Percentiles rank a stretch among this genome's conserved stretches.
phyloP scores from a whole-genome alignment of 495 filamentous ascomycete genomes.

The Penicillium subrubescens region DNA sequence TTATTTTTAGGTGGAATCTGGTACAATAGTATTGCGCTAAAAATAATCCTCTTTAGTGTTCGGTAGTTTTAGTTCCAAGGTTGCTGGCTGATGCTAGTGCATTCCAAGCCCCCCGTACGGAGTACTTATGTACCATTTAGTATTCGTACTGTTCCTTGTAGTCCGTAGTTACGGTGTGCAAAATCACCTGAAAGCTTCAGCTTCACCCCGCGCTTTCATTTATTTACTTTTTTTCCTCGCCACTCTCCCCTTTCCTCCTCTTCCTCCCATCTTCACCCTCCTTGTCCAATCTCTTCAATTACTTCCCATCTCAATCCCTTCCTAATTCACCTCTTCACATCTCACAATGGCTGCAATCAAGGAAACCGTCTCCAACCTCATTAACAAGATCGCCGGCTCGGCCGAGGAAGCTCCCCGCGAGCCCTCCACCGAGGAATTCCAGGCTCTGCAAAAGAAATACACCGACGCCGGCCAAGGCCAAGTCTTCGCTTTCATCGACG shows the following conservation, averaged over 20 bases:
- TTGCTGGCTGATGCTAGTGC: constrained; percentile 5
- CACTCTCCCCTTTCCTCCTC: constrained; percentile 6
- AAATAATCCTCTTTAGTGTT: constrained; percentile 22
- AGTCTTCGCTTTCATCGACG: constrained; percentile 88
- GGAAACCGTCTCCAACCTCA: constrained; percentile 58
- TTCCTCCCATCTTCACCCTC: constrained; percentile 11
- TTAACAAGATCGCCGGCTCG: constrained; percentile 56
- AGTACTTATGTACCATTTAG: too few relatives aligned
- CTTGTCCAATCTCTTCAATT: background rate
- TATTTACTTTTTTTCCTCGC: constrained; percentile 24
- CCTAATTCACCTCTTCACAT: background rate
- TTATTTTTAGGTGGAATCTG: background rate
- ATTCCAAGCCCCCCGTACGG: too few relatives aligned
- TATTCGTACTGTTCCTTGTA: too few relatives aligned
- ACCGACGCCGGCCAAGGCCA: constrained; percentile 80
- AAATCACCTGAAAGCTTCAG: constrained; percentile 16
- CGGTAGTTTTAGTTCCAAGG: background rate
- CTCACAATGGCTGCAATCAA: constrained; percentile 50
- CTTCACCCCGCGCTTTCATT: constrained; percentile 26
- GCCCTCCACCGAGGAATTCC: constrained; percentile 71
- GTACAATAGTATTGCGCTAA: constrained; percentile 19
- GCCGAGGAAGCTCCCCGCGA: constrained; percentile 56
- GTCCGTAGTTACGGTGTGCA: constrained; percentile 21
- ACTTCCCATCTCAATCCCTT: background rate
- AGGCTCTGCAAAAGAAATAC: constrained; percentile 77